Base-by-base conservation (phyloP, 164 flowering plant species). In the Saururus chinensis region DNA sequence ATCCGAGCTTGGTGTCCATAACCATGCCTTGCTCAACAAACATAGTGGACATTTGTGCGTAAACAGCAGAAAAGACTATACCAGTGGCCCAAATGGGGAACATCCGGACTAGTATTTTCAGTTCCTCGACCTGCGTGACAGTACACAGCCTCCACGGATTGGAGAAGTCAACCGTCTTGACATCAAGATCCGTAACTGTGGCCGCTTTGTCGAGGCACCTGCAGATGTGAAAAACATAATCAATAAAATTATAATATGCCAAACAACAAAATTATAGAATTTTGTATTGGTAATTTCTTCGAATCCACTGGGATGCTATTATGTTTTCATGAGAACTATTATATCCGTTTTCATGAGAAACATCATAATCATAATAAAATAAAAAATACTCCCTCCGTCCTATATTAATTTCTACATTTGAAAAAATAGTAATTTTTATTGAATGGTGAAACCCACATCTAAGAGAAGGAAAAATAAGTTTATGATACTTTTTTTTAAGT, bases 1-100 rank as follows among this genome's bases (percentile, higher is more conserved):
- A 83, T 53, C 97, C 96, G 19, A 90, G 42, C 19, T 67, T 62
- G 26, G 85, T 83, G 75, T 90, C 86, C 87, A 90, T 81, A 74
- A 77, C 68, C 77, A 56, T 80, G 54, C 95, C 97, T 75, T 90
- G 97, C 56, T 82, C 93, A 40, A 90, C 93, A 64, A 86, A 88
- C 89, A 90, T 75, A 21, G 97, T 86, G 11, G 88, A 82, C 90
- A 88, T 84, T 70, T 90, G 92, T 52, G 95, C 88, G 67, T 90
- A 84, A 30, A 88, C 97, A 53, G 93, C 84, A 55, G 92, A 74
- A 64, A 90, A 90, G 52, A 84, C 81, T 59, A 90, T 90, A 20
- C 86, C 86, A 16, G 91, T 82, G 35, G 93, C 92, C 93, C 97
- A 90, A 51, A 90, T 82, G 30, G 97, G 97, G 63, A 90, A 83